Evolutionary conservation across 371 early-diverging fungal species (phyloP).

Genomic region (Mucor mucedo): DNA sequence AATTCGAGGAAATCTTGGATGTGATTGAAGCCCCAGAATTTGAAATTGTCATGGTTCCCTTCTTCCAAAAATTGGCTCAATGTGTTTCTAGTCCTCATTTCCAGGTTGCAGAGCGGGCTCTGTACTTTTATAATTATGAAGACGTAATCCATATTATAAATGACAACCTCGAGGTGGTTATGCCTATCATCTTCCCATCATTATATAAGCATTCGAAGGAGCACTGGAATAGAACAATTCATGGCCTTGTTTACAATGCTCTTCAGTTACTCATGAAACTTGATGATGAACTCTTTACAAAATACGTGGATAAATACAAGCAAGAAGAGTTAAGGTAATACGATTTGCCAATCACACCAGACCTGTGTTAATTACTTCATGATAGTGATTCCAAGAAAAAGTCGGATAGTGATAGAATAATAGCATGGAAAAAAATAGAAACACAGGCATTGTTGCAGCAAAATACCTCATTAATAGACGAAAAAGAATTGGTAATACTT

Average conservation of each 20-base stretch:
- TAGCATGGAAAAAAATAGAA: constrained; percentile 15
- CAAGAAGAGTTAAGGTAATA: constrained; percentile 36
- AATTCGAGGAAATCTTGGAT: constrained; percentile 95
- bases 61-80: constrained; percentile 89
- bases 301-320: constrained; percentile 83
- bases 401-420: constrained; percentile 5
- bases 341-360: too few relatives aligned
- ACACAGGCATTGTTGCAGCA: constrained; percentile 7
- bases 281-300: constrained; percentile 89
- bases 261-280: constrained; percentile 92
- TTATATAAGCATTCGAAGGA: constrained; percentile 90
- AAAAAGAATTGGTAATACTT: background rate
- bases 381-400: constrained; percentile 6
- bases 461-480: background rate
- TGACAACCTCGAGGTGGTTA: constrained; percentile 84
- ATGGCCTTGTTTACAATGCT: constrained; percentile 92
- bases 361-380: background rate
- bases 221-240: constrained; percentile 98
- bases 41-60: constrained; percentile 82
- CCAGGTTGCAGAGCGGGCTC: constrained; percentile 97
- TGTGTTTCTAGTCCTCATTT: constrained; percentile 96
- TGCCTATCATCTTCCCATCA: constrained; percentile 93
- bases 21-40: constrained; percentile 91
- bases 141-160: constrained; percentile 92
- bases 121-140: constrained; percentile 97